Conservation (phyloP, 441 rosid species). For the Eruca vesicaria region DNA sequence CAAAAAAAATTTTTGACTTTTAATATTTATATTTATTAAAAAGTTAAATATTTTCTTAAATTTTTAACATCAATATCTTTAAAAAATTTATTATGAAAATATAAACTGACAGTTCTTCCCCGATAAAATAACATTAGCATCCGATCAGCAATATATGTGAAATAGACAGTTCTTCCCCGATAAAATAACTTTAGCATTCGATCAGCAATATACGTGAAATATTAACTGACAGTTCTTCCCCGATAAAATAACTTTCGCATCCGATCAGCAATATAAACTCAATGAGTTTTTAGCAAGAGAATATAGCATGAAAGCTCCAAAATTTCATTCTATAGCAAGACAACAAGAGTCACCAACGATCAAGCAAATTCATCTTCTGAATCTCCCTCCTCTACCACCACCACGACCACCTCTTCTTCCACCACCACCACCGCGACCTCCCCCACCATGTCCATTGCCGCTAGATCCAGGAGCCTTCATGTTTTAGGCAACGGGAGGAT, state of each 20-base stretch:
- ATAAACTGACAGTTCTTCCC: slow-evolving; percentile 8
- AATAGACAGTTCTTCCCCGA: background rate
- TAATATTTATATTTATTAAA: no score
- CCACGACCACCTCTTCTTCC: slow-evolving; percentile 52
- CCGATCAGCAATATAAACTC: background rate
- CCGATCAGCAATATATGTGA: no score
- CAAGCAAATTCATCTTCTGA: slow-evolving; percentile 33
- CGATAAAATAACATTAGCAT: background rate
- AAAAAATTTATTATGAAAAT: no score
- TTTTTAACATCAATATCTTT: no score
- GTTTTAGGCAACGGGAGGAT: slow-evolving; percentile 76
- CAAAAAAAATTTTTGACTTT: no score
- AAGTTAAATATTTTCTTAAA: no score
- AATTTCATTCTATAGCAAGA: background rate
- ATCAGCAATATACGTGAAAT: no score
- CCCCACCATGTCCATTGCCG: slow-evolving; percentile 44
- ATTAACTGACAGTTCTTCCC: slow-evolving; percentile 8
- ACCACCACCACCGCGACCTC: slow-evolving; percentile 42
- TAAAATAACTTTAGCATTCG: background rate
- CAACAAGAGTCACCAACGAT: background rate
- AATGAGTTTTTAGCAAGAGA: background rate
- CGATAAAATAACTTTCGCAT: background rate
- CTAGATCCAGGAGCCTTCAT: slow-evolving; percentile 52
- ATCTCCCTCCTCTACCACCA: slow-evolving; percentile 64
- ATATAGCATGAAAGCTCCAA: slow-evolving; percentile 3